These are phyloP conservation scores for Astrephomene gubernaculifera DNA, from an alignment of 139 green algal genomes.

Conservation along the genomic window DNA sequence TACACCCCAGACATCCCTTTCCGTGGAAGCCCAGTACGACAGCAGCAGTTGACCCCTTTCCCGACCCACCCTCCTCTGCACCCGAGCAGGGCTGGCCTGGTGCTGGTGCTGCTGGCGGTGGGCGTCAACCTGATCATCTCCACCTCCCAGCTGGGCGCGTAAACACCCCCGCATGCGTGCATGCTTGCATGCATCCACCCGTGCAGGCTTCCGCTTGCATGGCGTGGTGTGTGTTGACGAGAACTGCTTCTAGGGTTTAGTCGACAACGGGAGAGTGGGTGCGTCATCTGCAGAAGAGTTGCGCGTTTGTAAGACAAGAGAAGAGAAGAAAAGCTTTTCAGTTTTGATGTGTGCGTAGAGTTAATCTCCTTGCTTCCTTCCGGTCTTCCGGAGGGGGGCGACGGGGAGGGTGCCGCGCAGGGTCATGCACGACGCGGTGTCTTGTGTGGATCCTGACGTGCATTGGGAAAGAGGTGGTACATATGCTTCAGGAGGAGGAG, in stretches of 20 bases:
- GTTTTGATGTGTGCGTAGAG: conserved; percentile 11
- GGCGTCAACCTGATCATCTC: conserved; percentile 88
- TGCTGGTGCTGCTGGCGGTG: conserved; percentile 78
- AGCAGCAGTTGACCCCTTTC: no score
- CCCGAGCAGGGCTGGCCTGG: conserved; percentile 67
- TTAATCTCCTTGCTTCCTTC: no score
- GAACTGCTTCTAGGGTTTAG: no score
- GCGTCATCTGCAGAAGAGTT: neutral
- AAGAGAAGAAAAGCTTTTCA: conserved; percentile 2
- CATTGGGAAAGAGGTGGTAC: neutral
- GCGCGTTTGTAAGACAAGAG: neutral
- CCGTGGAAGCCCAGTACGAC: no score
- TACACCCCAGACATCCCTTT: no score
- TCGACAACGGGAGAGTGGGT: no score
- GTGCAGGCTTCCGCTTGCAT: no score
- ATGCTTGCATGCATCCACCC: no score
- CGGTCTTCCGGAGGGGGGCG: no score
- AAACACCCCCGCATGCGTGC: neutral
- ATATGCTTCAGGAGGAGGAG: neutral
- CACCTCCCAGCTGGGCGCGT: conserved; percentile 73
- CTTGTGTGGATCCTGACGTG: neutral
- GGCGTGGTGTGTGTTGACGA: no score
- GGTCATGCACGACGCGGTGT: neutral
- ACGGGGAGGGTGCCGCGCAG: no score
- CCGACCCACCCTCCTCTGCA: no score